These are phyloP conservation scores for Zygosaccharomyces rouxii DNA, from an alignment of 805 yeast species.

Conservation along the genomic window DNA sequence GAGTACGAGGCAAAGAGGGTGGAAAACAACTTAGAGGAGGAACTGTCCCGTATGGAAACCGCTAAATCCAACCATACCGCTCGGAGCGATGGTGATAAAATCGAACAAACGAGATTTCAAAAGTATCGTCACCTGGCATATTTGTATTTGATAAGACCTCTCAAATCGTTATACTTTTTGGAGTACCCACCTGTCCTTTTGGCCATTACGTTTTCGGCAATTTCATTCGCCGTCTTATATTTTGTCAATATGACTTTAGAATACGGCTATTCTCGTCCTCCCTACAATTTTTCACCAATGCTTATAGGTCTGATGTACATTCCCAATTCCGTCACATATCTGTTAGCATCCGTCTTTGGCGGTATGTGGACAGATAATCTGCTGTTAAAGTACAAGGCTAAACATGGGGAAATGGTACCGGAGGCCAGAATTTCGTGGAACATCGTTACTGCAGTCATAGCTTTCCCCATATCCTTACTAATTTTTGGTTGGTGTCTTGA, in stretches of 20 bases:
- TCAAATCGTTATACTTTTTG: slow-evolving; percentile 56
- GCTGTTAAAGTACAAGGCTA: slow-evolving; percentile 47
- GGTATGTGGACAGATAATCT: slow-evolving; percentile 75
- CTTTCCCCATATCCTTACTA: slow-evolving; percentile 61
- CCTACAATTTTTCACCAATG: slow-evolving; percentile 64
- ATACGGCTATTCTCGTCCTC: slow-evolving; percentile 53
- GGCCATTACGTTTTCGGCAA: slow-evolving; percentile 61
- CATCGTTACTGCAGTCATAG: slow-evolving; percentile 56
- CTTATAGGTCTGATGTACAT: slow-evolving; percentile 72
- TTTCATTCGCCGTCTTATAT: slow-evolving; percentile 67
- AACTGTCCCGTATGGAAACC: slow-evolving; percentile 19
- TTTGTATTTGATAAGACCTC: slow-evolving; percentile 52
- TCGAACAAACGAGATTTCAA: slow-evolving; percentile 2
- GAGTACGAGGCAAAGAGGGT: slow-evolving; percentile 25
- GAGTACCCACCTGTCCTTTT: slow-evolving; percentile 70
- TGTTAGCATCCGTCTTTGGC: slow-evolving; percentile 72
- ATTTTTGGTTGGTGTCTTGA: slow-evolving; percentile 82
- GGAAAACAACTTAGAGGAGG: slow-evolving; percentile 26
- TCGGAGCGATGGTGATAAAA: background rate
- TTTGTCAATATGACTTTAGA: slow-evolving; percentile 72
- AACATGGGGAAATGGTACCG: slow-evolving; percentile 65
- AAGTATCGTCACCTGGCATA: slow-evolving; percentile 35
- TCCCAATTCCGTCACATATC: slow-evolving; percentile 76
- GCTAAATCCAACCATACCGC: slow-evolving; percentile 4
- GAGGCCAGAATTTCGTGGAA: slow-evolving; percentile 79